Evolutionary conservation across 1,284 basidiomycete species (phyloP), one percentile per base, ranked within the genome.

Genomic region (Cystobasidiaceae sp.): DNA sequence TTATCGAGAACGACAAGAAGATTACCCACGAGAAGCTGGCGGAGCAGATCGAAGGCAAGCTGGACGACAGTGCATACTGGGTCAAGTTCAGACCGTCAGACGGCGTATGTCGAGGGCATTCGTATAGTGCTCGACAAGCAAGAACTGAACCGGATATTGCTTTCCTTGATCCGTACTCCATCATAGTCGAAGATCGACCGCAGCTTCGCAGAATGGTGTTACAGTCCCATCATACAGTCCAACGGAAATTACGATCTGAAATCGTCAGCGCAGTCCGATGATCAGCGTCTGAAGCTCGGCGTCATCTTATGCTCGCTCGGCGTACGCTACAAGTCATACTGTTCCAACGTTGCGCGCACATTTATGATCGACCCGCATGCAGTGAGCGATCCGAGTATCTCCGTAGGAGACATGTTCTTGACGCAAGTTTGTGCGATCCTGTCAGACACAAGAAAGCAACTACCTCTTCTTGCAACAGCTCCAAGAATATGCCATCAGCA

Each of bases 221-320:
- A 94, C 77, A 86, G 89, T 4, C 93, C 94, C 2, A 93, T 97
- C 75, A 90, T 97, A 73, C 93, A 97, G 74, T 97, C 93, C 2
- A 88, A 88, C 60, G 89, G 90, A 17, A 86, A 85, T 43, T 97
- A 96, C 75, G 93, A 97, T 74, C 81, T 97, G 55, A 85, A 87
- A 68, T 87, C 88, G 25, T 90, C 86, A 1, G 91, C 90, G 0
- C 86, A 90, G 75, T 93, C 93, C 2, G 87, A 88, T 27, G 79
- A 83, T 32, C 89, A 94, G 73, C 83, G 83, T 66, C 88, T 97
- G 69, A 86, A 90, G 21, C 87, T 93, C 76, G 93, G 93, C 28
- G 90, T 97, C 41, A 85, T 97, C 64, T 80, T 97, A 1, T 86
- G 91, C 8, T 85, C 88, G 17, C 83, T 97, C 68, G 94, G 93